phyloP scores from a whole-genome alignment of 768 basidiomycete genomes.

The Boletus bicolor region DNA sequence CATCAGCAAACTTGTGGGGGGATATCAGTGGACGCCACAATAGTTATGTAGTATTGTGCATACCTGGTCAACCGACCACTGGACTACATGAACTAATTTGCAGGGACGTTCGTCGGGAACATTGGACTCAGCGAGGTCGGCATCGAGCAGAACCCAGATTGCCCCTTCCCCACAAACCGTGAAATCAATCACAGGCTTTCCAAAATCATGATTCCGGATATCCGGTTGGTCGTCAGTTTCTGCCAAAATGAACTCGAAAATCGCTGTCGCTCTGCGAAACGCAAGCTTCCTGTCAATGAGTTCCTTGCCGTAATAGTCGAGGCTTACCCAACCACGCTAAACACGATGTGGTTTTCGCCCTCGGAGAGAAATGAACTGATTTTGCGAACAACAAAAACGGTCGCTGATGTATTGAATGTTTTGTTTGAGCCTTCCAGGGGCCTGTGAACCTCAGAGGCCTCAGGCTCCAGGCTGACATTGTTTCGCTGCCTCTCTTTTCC shows the following conservation, averaged over 20 bases:
- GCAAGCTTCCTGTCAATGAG: not conserved
- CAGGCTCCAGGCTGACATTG: constrained; percentile 20
- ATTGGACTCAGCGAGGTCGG: constrained; percentile 32
- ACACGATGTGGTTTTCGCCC: constrained; percentile 46
- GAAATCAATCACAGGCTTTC: constrained; percentile 61
- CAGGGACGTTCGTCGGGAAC: constrained; percentile 13
- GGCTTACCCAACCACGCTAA: constrained; percentile 71
- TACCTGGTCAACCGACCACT: constrained; percentile 42
- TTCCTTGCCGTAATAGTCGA: not conserved
- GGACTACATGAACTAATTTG: constrained; percentile 30
- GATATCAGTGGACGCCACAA: not conserved
- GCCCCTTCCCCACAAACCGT: constrained; percentile 33
- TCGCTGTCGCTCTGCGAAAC: constrained; percentile 55
- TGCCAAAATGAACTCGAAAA: constrained; percentile 50
- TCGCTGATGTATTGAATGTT: constrained; percentile 27
- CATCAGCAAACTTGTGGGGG: constrained; percentile 20
- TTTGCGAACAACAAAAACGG: constrained; percentile 54
- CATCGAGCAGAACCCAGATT: constrained; percentile 52
- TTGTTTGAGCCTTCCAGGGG: constrained; percentile 11
- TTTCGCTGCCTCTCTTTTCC: constrained; percentile 23
- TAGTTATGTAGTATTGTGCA: not conserved
- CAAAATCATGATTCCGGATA: constrained; percentile 47
- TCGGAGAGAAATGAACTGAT: constrained; percentile 47
- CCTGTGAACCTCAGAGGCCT: constrained; percentile 6
- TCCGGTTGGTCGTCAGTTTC: constrained; percentile 18